Evolutionary conservation across 345 rosid species (phyloP), one percentile per base, ranked within the genome.

Genomic region (Clarkia xantiana): DNA sequence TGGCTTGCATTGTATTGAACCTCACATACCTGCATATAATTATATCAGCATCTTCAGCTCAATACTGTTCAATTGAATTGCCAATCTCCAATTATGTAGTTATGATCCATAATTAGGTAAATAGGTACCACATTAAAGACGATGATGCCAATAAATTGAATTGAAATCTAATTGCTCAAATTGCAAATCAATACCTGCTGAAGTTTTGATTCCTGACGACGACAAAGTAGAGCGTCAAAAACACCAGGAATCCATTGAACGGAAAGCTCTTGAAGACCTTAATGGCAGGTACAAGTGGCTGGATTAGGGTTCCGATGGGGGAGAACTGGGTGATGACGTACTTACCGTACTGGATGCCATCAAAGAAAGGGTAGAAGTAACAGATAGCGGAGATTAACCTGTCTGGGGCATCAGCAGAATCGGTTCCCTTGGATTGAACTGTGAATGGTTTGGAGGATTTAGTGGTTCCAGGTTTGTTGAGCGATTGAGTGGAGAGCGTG

Each of bases 1-100:
- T 77, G 13, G 88, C 97, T 65, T 90, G 97, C 97, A 86, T 90
- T 29, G 93, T 83, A 64, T 90, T 90, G 67, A 90, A 90, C 81
- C 97, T 81, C 53, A 86, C 97, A 62, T 90, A 86, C 71, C 52
- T 49, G 40, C 1, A 22, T 9, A 44, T 18, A 44, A 14, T 14
- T 14, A 48, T 23, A 23, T 3, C 29, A 23, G 29, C 11, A 48
- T 6, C 3, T 25, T 29, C 10, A 23, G 17, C 18, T 29, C 36
- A 29, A 6, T 14, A 5, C 3, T 3, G 36, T n/a, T 18, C 29
- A 15, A 49, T 49, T 49, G 10, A 29, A 18, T 3, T 18, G 10
- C 40, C 22, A 23, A 23, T 11, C 40, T 3, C 3, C 7, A 45
- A 12, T 17, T 34, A 9, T 0, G 51, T 6, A 20, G 13, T 15